Evolutionary conservation across 345 rosid species (phyloP).

Genomic region (Citrus trifoliata): DNA sequence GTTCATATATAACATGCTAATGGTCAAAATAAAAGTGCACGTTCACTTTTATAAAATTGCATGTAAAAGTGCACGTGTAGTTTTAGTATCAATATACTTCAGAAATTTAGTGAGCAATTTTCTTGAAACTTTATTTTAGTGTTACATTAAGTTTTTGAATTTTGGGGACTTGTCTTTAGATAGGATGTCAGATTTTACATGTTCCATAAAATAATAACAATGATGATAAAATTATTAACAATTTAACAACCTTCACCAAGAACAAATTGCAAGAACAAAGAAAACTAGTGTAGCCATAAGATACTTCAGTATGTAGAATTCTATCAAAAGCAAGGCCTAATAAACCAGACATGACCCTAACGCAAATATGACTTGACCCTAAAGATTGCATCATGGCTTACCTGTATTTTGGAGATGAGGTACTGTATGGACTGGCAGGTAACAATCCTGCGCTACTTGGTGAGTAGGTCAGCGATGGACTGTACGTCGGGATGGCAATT

Average conservation of each 20-base stretch:
- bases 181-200: too few relatives aligned
- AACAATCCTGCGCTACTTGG: conserved; percentile 91
- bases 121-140: too few relatives aligned
- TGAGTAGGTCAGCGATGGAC: conserved; percentile 83
- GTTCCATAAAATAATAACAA: background rate
- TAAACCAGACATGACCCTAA: background rate
- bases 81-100: too few relatives aligned
- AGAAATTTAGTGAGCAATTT: too few relatives aligned
- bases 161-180: too few relatives aligned
- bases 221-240: background rate
- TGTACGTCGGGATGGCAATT: conserved; percentile 15
- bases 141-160: too few relatives aligned
- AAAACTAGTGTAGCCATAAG: too few relatives aligned
- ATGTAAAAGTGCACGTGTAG: too few relatives aligned
- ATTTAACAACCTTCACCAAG: background rate
- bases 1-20: too few relatives aligned
- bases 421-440: conserved; percentile 40
- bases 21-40: too few relatives aligned
- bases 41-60: too few relatives aligned
- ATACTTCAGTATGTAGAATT: background rate
- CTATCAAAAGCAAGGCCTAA: background rate
- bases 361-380: background rate
- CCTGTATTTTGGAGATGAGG: background rate
- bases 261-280: background rate
- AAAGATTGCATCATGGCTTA: background rate